A percentile compares a stretch with the other conserved stretches of the same genome.
Conservation (phyloP, 2,329 filamentous ascomycete genomes). For the Epichloe uncinata region DNA sequence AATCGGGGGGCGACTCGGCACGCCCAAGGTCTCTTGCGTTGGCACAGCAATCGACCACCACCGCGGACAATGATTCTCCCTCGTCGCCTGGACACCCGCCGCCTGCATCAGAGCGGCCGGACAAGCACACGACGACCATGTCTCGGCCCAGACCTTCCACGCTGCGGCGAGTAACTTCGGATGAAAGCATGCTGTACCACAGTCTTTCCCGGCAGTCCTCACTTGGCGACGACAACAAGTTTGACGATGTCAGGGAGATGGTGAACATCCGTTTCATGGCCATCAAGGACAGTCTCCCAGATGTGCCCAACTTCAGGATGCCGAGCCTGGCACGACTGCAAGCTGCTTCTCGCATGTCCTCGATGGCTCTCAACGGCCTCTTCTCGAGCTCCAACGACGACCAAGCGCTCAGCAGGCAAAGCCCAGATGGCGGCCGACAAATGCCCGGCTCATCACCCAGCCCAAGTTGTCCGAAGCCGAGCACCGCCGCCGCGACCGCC, state of each 20-base stretch:
- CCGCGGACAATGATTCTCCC: not conserved
- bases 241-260: constrained; percentile 67
- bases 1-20: not conserved
- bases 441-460: not conserved
- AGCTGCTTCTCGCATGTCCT: constrained; percentile 15
- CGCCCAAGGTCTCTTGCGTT: constrained; percentile 1
- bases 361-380: constrained; percentile 19
- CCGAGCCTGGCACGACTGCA: constrained; percentile 45
- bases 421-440: not conserved
- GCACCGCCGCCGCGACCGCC: constrained; percentile 11
- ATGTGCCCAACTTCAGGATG: constrained; percentile 63
- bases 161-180: constrained; percentile 27
- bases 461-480: not conserved
- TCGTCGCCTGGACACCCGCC: not conserved
- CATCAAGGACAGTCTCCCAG: constrained; percentile 75
- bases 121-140: not conserved
- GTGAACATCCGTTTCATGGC: constrained; percentile 85
- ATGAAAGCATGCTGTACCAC: constrained; percentile 67
- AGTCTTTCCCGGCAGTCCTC: constrained; percentile 68
- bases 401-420: not conserved
- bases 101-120: not conserved
- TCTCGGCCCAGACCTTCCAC: constrained; percentile 12
- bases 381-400: constrained; percentile 17
- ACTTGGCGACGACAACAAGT: constrained; percentile 70
- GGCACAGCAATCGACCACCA: not conserved